Evolutionary conservation across 495 filamentous ascomycete species (phyloP), one percentile per base, ranked within the genome.

Genomic region (Hypoxylon lienhwacheense): DNA sequence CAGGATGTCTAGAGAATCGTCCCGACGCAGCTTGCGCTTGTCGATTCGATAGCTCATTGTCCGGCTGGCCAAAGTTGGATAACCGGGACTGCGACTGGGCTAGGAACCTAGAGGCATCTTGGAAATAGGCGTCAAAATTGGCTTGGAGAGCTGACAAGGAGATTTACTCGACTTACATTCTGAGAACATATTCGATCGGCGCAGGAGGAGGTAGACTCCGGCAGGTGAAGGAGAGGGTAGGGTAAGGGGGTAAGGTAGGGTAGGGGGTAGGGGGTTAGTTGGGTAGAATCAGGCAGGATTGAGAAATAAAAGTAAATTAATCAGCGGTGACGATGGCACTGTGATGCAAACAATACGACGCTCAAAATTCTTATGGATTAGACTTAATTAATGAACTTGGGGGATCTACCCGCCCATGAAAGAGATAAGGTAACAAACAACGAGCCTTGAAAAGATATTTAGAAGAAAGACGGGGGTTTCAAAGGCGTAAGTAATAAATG

Each of bases 31-130:
- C 70, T 21, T 55, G 50, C 1, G 65, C 55, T 17, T 67, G 69
- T 35, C 68, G 66, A 20, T 46, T 61, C 5, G 70, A 53, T 15
- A 67, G 8, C 24, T 77, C 74, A 31, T 63, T 76, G 39, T 88
- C 85, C 16, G 80, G 77, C 56, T 84, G 83, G 42, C 76, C 70
- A 69, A 86, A 76, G 73, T 79, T 81, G 41, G 82, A 86, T 31
- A 82, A 50, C 14, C 90, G 85, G 25, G 93, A 95, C 74, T 97
- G 91, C 45, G 93, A 97, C 81, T 98, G 93, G 40, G 93, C 91
- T 55, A 98, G 85, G 68, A 98, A 98, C 42, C 86, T 87, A 45
- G 95, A 97, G 61, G 93, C 93, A 87, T 98, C 93, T 98, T 58
- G 7, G 42, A 24, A 54, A 21, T 51, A 29, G 32, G 36, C 43